These are phyloP conservation scores for Strobilomyces confusus DNA, from an alignment of 768 basidiomycete genomes.

Conservation along the genomic window DNA sequence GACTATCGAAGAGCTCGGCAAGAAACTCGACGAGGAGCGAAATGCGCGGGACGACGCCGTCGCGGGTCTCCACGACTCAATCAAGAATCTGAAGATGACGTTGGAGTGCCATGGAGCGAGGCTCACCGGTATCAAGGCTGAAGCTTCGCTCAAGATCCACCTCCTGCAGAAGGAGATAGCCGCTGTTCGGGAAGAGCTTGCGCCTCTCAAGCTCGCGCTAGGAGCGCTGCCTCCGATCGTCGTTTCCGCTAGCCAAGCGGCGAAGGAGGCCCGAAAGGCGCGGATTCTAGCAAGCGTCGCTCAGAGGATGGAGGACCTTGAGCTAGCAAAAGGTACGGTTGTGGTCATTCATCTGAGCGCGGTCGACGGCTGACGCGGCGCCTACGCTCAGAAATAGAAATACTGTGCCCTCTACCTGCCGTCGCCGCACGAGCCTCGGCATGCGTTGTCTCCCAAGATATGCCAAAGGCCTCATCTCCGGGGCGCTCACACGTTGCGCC, in stretches of 20 bases:
- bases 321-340: conserved; percentile 6
- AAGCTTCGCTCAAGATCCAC: conserved; percentile 15
- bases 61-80: no score
- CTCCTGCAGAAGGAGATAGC: conserved; percentile 17
- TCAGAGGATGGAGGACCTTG: not conserved
- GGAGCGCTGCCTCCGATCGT: not conserved
- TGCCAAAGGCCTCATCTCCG: not conserved
- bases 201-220: conserved; percentile 5
- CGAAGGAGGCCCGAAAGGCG: conserved; percentile 4
- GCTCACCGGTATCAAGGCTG: conserved; percentile 12
- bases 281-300: not conserved
- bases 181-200: conserved; percentile 5
- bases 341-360: not conserved
- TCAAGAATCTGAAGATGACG: no score
- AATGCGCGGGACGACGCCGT: no score
- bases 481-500: no score
- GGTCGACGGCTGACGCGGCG: conserved; percentile 3
- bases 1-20: no score
- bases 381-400: not conserved
- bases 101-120: not conserved
- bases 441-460: not conserved
- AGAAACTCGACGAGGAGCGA: no score
- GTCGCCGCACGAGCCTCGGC: not conserved
- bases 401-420: not conserved
- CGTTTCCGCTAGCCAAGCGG: not conserved